phyloP scores from a whole-genome alignment of 352 stramenopile genomes.

The Peronospora destructor region DNA sequence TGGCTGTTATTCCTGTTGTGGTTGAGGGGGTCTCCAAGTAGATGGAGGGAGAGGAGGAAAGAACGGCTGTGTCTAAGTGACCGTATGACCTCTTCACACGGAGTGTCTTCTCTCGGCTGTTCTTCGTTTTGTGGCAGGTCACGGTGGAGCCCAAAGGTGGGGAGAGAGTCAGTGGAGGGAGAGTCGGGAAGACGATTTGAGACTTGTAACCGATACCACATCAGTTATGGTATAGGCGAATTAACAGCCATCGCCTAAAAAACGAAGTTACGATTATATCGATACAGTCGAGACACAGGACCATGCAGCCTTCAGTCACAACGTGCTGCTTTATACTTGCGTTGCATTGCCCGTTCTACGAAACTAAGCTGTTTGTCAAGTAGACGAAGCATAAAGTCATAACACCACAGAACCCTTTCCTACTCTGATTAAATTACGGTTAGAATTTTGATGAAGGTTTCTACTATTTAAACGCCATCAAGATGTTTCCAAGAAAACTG shows the following conservation, averaged over 20 bases:
- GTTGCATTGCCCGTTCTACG: too few species aligned
- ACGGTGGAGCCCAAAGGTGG: constrained; percentile 4
- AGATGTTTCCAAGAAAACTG: too few species aligned
- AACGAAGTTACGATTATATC: neutral
- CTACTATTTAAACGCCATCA: too few species aligned
- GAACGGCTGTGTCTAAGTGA: constrained; percentile 1
- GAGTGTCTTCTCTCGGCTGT: constrained; percentile 20
- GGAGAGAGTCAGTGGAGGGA: constrained; percentile 7
- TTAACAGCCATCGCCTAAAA: neutral
- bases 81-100: neutral
- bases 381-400: neutral
- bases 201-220: neutral
- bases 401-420: neutral
- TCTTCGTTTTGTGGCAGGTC: constrained; percentile 34
- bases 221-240: neutral
- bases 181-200: constrained; percentile 7
- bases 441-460: too few species aligned
- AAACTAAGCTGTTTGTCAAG: neutral
- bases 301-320: neutral
- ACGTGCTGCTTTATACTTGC: neutral
- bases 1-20: neutral
- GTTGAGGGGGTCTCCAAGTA: neutral
- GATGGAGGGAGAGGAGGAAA: neutral
- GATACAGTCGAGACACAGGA: neutral
- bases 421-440: too few species aligned